Percentiles rank a stretch among this genome's conserved stretches.
Conservation (phyloP, 1,284 basidiomycete genomes). For the Vanrija humicola region DNA sequence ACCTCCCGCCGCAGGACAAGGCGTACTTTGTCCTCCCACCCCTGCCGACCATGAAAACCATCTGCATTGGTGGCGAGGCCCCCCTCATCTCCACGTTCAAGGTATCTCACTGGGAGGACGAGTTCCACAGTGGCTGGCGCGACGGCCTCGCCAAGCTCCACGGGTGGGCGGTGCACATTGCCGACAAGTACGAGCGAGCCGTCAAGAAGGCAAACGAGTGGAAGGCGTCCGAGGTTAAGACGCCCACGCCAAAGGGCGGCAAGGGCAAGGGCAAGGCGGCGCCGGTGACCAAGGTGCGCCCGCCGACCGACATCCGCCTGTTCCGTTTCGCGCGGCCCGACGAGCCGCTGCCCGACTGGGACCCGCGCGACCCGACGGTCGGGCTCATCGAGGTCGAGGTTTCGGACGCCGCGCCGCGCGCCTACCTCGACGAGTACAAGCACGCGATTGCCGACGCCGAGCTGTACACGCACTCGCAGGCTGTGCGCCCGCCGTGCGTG, state of each 20-base stretch:
- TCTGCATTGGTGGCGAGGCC: conserved; percentile 48
- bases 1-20: conserved; percentile 33
- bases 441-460: conserved; percentile 32
- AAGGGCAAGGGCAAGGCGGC: conserved; percentile 34
- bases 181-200: conserved; percentile 46
- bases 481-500: conserved; percentile 30
- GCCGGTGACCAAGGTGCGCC: conserved; percentile 22
- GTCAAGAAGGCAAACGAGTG: conserved; percentile 42
- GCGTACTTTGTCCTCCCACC: conserved; percentile 47
- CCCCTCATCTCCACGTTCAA: conserved; percentile 26
- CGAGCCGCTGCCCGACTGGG: conserved; percentile 18
- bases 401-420: conserved; percentile 13
- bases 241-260: not conserved
- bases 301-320: conserved; percentile 41
- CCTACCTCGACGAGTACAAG: conserved; percentile 34
- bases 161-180: conserved; percentile 45
- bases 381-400: conserved; percentile 37
- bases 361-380: conserved; percentile 26
- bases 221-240: conserved; percentile 12
- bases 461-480: conserved; percentile 29
- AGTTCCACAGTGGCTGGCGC: conserved; percentile 47
- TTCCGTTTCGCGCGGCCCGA: conserved; percentile 38
- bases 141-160: conserved; percentile 39
- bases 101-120: conserved; percentile 38
- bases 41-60: conserved; percentile 39